Percentiles rank a stretch among this genome's conserved stretches.
These are phyloP conservation scores for Eruca vesicaria DNA, from an alignment of 441 rosid species.

Conservation along the genomic window DNA sequence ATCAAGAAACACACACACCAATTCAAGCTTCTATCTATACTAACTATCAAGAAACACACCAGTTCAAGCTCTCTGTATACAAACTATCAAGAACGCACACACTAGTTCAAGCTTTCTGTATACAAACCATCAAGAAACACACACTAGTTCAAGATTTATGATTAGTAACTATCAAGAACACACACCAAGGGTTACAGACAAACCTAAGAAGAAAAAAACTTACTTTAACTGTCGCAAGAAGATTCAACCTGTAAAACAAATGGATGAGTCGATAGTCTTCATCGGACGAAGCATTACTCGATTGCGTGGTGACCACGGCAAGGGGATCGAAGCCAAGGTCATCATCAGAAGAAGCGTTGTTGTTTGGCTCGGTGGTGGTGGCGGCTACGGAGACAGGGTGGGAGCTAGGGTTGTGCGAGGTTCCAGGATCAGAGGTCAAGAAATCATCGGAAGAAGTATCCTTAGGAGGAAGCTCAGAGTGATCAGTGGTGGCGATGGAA, in stretches of 20 bases:
- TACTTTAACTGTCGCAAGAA: neutral
- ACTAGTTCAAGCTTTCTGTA: neutral
- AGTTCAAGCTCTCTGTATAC: neutral
- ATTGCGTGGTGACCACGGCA: neutral
- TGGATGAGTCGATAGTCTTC: too few relatives aligned
- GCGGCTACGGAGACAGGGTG: too few relatives aligned
- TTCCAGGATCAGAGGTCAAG: neutral
- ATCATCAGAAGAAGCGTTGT: too few relatives aligned
- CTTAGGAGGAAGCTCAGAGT: too few relatives aligned
- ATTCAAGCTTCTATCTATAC: neutral
- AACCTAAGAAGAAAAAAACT: neutral
- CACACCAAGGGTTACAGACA: too few relatives aligned
- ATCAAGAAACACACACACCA: neutral
- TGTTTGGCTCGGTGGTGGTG: too few relatives aligned
- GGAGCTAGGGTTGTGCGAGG: too few relatives aligned
- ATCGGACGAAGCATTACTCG: neutral
- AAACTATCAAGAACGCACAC: neutral
- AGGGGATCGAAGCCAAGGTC: neutral
- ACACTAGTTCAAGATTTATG: neutral
- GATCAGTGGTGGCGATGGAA: neutral
- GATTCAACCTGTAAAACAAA: neutral
- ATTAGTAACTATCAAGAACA: neutral
- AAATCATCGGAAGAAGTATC: neutral
- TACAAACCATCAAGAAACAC: neutral
- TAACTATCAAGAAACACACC: neutral